phyloP scores from a whole-genome alignment of 1,284 basidiomycete species.

The Ustilago curta region DNA sequence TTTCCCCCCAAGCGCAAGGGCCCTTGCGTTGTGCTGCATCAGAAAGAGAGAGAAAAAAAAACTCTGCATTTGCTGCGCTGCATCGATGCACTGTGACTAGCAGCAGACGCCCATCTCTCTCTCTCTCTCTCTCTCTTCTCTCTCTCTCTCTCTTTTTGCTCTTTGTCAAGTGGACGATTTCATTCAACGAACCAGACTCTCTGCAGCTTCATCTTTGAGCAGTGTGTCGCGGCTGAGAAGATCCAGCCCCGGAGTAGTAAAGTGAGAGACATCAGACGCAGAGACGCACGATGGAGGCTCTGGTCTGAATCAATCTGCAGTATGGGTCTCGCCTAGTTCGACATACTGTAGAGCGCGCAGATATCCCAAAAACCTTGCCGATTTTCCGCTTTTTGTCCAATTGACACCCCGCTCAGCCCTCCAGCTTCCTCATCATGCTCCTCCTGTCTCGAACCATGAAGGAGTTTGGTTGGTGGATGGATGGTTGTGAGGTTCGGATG shows the following conservation, averaged over 20 bases:
- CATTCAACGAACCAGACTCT: background rate
- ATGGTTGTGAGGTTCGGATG: constrained; percentile 3
- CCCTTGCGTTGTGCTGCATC: constrained; percentile 10
- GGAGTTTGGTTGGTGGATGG: background rate
- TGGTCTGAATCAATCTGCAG: constrained; percentile 5
- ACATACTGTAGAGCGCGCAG: background rate
- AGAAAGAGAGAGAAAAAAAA: too few relatives aligned
- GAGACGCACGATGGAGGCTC: background rate
- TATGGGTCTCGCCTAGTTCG: constrained; percentile 3
- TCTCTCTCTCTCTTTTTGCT: too few relatives aligned
- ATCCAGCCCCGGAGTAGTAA: background rate
- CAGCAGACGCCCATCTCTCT: background rate
- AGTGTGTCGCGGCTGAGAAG: background rate
- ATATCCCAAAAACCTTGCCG: background rate
- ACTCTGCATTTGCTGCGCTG: background rate
- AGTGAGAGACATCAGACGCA: background rate
- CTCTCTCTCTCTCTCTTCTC: too few relatives aligned
- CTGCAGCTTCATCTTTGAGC: background rate
- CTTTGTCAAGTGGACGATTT: too few relatives aligned
- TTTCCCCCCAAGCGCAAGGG: background rate
- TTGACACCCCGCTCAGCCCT: constrained; percentile 8
- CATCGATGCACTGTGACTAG: background rate
- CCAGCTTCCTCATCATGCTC: background rate
- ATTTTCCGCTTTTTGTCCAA: background rate
- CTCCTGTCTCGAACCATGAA: constrained; percentile 4